Conservation (phyloP, 257 asterid species). For the Echium plantagineum region DNA sequence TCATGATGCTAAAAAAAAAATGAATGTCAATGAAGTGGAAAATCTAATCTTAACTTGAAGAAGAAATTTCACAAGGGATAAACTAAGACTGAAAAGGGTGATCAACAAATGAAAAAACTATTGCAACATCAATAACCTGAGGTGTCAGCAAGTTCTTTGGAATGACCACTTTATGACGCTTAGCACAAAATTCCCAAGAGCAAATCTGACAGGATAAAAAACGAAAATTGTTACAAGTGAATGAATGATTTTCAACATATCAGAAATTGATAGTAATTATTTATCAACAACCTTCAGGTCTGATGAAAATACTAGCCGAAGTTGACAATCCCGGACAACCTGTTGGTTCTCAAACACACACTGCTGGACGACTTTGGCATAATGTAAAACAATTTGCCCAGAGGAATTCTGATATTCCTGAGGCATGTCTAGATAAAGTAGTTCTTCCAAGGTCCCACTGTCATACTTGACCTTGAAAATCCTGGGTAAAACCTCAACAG, state of each 20-base stretch:
- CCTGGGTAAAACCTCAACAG: conserved; percentile 86
- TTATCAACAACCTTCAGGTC: conserved; percentile 67
- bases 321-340: conserved; percentile 97
- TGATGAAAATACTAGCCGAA: conserved; percentile 80
- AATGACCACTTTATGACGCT: conserved; percentile 90
- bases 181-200: conserved; percentile 98
- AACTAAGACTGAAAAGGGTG: not conserved
- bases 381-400: conserved; percentile 87
- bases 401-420: conserved; percentile 86
- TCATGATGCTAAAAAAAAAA: too few relatives aligned
- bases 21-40: not conserved
- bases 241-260: conserved; percentile 10
- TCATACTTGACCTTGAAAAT: conserved; percentile 81
- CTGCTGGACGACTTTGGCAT: conserved; percentile 92
- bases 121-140: conserved; percentile 38
- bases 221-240: not conserved
- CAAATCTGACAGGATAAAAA: conserved; percentile 44
- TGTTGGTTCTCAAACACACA: conserved; percentile 93
- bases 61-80: too few relatives aligned
- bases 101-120: not conserved
- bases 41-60: not conserved
- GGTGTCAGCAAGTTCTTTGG: conserved; percentile 83
- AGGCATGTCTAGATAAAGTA: conserved; percentile 94
- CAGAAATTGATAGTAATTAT: conserved; percentile 2
- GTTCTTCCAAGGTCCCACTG: conserved; percentile 89